These are phyloP conservation scores for Helminthosporium solani DNA, from an alignment of 2,329 filamentous ascomycete genomes.

Conservation along the genomic window DNA sequence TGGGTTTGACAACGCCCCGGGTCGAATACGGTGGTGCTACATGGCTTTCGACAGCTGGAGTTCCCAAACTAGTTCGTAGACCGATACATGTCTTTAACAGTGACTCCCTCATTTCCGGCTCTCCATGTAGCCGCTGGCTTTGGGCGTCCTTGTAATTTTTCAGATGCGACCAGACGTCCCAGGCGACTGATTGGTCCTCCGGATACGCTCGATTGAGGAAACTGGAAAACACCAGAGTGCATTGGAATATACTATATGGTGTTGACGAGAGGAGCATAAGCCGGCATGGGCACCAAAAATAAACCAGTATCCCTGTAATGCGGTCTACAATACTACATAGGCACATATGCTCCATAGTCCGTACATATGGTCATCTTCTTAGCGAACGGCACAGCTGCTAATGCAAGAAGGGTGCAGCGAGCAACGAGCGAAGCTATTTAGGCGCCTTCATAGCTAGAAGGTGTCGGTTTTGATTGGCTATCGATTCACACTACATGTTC, in stretches of 20 bases:
- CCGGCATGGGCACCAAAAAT: conserved; percentile 65
- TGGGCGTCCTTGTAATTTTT: conserved; percentile 35
- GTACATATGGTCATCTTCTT: conserved; percentile 69
- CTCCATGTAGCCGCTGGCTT: conserved; percentile 20
- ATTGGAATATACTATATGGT: no score
- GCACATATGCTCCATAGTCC: no score
- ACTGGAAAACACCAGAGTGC: conserved; percentile 74
- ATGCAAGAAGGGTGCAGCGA: no score
- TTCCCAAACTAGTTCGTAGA: conserved; percentile 16
- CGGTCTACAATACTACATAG: no score
- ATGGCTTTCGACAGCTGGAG: conserved; percentile 25
- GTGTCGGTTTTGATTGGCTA: no score
- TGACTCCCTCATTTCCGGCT: conserved; percentile 17
- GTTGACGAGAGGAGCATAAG: no score
- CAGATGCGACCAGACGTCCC: conserved; percentile 58
- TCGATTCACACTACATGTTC: no score
- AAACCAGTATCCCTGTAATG: conserved; percentile 62
- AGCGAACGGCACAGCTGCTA: conserved; percentile 68
- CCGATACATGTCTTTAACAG: conserved; percentile 28
- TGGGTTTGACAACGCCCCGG: conserved; percentile 21
- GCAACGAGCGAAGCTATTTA: no score
- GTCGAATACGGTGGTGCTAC: conserved; percentile 20
- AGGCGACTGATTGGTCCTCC: conserved; percentile 56
- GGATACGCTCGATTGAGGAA: conserved; percentile 57
- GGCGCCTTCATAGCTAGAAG: no score